A percentile compares a stretch with the other conserved stretches of the same genome.
These are phyloP conservation scores for Selaginella tamariscina DNA, from an alignment of 75 land plant species.

Conservation along the genomic window DNA sequence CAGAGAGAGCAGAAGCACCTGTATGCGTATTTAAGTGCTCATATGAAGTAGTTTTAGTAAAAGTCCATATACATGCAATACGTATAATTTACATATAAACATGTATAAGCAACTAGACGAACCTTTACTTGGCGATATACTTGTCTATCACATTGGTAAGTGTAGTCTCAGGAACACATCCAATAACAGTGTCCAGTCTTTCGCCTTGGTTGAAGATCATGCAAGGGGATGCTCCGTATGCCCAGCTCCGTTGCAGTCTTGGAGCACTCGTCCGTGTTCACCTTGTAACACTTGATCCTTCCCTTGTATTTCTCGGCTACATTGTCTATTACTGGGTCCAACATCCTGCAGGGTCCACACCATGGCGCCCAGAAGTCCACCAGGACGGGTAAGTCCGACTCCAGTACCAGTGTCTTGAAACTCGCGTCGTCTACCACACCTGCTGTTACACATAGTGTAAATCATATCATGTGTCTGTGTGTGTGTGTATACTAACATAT, in stretches of 20 bases:
- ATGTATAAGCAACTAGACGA: too few relatives aligned
- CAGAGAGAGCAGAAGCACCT: too few relatives aligned
- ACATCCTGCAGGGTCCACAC: not conserved
- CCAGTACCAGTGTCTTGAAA: conserved; percentile 3
- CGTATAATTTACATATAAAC: too few relatives aligned
- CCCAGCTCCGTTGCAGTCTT: not conserved
- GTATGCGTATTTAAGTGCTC: too few relatives aligned
- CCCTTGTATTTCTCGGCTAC: not conserved
- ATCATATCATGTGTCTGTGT: too few relatives aligned
- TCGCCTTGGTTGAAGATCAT: not conserved
- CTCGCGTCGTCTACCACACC: not conserved
- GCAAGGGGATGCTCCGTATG: not conserved
- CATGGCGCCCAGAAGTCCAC: not conserved
- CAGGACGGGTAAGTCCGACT: not conserved
- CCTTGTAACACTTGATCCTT: not conserved
- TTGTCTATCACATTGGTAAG: not conserved
- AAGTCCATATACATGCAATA: too few relatives aligned
- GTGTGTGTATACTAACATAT: too few relatives aligned
- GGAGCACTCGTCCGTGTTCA: not conserved
- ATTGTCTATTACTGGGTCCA: not conserved
- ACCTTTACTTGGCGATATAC: not conserved
- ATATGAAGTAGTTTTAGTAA: too few relatives aligned
- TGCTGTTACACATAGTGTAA: not conserved
- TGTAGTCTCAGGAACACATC: not conserved
- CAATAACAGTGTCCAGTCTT: not conserved